Base-by-base conservation (phyloP, 176 grass and related monocot genomes). In the Ensete ventricosum region DNA sequence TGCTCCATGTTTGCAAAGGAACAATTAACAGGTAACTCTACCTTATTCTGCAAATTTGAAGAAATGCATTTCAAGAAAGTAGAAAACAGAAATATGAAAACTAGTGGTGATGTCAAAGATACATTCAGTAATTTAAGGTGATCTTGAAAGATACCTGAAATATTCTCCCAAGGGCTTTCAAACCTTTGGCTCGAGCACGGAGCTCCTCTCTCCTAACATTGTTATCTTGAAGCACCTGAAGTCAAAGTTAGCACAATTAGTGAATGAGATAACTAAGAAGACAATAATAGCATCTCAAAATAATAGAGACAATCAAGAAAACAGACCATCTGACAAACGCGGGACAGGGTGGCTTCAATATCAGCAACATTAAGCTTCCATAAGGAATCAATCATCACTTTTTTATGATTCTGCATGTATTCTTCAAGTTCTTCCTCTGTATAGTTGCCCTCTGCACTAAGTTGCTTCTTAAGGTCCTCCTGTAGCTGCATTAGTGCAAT, bases 281-380 rank as follows among this genome's bases (percentile, higher is more conserved):
- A 55, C 8, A 74, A 55, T 23, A 73, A 54, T 27, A 74, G 29
- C 10, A 74, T 13, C 22, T 29, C 23, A 43, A 55, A 57, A 55
- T 11, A 55, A 26, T 34, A 26, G 9, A 74, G 52, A 74, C 55
- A 11, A 11, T 29, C n/a, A 43, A 73, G 14, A 22, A 72, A 52
- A 83, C 81, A 72, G 23, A 99, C 95, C 95, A 94, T 94, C 77
- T 99, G 95, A 82, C 95, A 99, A 65, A 99, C 95, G 79, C 78
- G 90, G 16, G 90, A 89, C 63, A 99, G 67, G 34, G 95, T 99
- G 65, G 90, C 88, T 84, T 99, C 95, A 71, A 99, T 99, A 83
- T 94, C 95, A 74, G 95, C 90, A 84, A 99, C 95, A 52, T 99
- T 99, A 73, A 99, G 90, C 78, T 99, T 99, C 95, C 95, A 99